Evolutionary conservation across 495 filamentous ascomycete genomes (phyloP), one percentile per base, ranked within the genome.

Genomic region (Amniculicola lignicola): DNA sequence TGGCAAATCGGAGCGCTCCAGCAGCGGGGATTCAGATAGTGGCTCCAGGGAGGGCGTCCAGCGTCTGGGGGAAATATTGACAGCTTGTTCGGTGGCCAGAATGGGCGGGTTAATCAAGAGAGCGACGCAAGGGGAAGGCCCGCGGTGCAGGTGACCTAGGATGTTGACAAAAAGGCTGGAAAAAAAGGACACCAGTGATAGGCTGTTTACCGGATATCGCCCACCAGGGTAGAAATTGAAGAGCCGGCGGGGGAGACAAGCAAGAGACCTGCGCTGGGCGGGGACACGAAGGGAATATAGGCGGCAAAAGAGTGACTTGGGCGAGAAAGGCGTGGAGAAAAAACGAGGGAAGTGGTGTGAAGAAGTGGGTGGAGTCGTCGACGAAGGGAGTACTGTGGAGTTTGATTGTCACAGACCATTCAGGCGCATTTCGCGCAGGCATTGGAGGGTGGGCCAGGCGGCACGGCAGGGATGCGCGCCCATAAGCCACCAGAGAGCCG

Each of bases 291-390:
- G 44, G 12, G 44, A 53, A 49, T 46, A 47, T 53, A 44, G 47
- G 54, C 54, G 53, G 53, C 44, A 54, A 60, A 54, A 54, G 57
- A 60, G 43, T 38, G 57, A 54, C 50, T 54, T 48, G 57, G 57
- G 57, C 57, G 50, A 54, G 48, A 15, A 33, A 40, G 7, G 16
- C 5, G 16, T 19, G 29, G 44, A 11, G 39, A 22, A 38, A 36
- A 19, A 21, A 23, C 14, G 41, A 37, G 33, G 42, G 22, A 24
- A n/a, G 43, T 40, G 23, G 45, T 29, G 33, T 19, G 43, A n/a
- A 21, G 35, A 29, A 33, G 29, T 9, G 29, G 29, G n/a, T 9
- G 29, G n/a, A 33, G 29, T 9, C 9, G 29, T 9, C 7, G 29
- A 33, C 9, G 9, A 33, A n/a, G n/a, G 29, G n/a, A n/a, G 29